Base-by-base conservation (phyloP, 164 flowering plant species). In the Magnolia kwangsiensis region DNA sequence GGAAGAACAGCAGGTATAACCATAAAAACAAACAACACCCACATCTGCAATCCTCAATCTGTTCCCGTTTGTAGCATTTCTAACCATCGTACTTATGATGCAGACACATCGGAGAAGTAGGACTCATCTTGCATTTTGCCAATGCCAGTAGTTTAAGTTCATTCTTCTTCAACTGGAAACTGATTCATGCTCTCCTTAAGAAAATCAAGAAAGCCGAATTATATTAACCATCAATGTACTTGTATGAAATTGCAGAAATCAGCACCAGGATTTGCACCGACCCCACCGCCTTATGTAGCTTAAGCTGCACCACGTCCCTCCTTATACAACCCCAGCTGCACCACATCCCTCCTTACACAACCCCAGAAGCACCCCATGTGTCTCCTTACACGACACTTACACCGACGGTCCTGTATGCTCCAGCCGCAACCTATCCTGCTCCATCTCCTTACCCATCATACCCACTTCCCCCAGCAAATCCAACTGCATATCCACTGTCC, bases 21-120 rank as follows among this genome's bases (percentile, higher is more conserved):
- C 59, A 45, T 20, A 65, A 29, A 50, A 21, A 58, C 19, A 19
- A 11, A 18, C 24, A 14, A 4, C 7, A 45, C 31, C 19, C 49
- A 13, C 14, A 11, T 21, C 13, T 65, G 37, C n/a, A 3, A 4
- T 23, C n/a, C 0, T 10, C 20, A 2, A 14, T 1, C 18, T 21
- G 6, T 2, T 37, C 3, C 11, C 27, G 2, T 1, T 51, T 20
- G 4, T 13, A 8, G 16, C 13, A 13, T 45, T 51, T 14, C 75
- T 49, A n/a, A 49, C 63, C 21, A 9, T 7, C 3, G 7, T 66
- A n/a, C 72, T 59, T 71, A 16, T 0, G 27, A 75, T 78, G 75
- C 84, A 95, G 97, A 81, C 69, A 83, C 84, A 89, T 95, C 0
- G 98, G 98, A 66, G 97, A 95, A 90, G 88, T 93, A 29, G 82